Conservation (phyloP, 495 filamentous ascomycete species). For the Clohesyomyces aquaticus region DNA sequence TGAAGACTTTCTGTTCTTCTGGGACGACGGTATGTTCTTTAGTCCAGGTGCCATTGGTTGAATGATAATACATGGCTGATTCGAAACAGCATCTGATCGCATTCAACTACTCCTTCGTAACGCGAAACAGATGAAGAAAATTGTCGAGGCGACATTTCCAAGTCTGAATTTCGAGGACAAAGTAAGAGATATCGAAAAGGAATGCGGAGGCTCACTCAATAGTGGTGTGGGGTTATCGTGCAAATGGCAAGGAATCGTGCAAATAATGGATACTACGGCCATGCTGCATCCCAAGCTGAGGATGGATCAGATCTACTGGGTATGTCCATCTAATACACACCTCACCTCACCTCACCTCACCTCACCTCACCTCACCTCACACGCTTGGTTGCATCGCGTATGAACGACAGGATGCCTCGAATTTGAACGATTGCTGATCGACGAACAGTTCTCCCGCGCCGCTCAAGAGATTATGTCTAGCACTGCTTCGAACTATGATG, state of each 20-base stretch:
- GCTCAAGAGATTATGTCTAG: slow-evolving; percentile 79
- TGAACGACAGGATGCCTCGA: not conserved
- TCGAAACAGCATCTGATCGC: slow-evolving; percentile 56
- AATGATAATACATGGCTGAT: slow-evolving; percentile 8
- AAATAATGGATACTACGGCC: slow-evolving; percentile 20
- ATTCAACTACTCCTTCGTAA: slow-evolving; percentile 72
- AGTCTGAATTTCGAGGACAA: slow-evolving; percentile 55
- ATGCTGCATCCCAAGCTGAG: slow-evolving; percentile 22
- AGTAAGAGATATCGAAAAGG: slow-evolving; percentile 28
- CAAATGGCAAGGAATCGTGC: slow-evolving; percentile 57
- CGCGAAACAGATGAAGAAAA: slow-evolving; percentile 73
- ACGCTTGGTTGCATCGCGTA: not conserved
- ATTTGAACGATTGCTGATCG: not conserved
- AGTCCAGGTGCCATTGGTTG: not conserved
- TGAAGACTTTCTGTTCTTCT: slow-evolving; percentile 73
- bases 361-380: not conserved
- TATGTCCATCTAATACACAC: not conserved
- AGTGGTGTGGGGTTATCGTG: slow-evolving; percentile 67
- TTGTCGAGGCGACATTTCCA: slow-evolving; percentile 72
- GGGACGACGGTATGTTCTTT: slow-evolving; percentile 60
- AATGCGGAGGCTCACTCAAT: slow-evolving; percentile 53
- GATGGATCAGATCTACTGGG: slow-evolving; percentile 20
- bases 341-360: not conserved
- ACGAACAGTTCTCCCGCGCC: slow-evolving; percentile 61
- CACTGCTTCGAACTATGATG: slow-evolving; percentile 89